Conservation (phyloP, 345 rosid genomes). For the Kandelia obovata region DNA sequence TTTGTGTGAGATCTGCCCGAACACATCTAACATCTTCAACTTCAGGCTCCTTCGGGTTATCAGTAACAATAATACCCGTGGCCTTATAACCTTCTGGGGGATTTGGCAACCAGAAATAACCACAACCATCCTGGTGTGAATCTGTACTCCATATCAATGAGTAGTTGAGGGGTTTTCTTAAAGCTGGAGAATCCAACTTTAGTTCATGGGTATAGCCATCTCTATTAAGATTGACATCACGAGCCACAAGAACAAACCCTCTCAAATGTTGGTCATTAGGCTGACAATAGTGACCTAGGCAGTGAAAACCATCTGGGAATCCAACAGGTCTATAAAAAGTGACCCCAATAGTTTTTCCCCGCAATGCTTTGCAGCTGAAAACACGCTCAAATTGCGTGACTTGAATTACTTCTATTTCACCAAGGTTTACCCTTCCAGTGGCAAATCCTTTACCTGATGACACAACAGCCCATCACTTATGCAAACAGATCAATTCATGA, state of each 20-base stretch:
- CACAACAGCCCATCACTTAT: conserved; percentile 10
- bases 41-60: conserved; percentile 44
- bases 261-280: conserved; percentile 51
- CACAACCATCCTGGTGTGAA: conserved; percentile 33
- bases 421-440: conserved; percentile 57
- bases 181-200: conserved; percentile 34
- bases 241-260: conserved; percentile 71
- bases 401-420: conserved; percentile 60
- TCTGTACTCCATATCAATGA: conserved; percentile 50
- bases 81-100: conserved; percentile 79
- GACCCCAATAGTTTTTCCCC: conserved; percentile 41
- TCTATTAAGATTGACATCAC: conserved; percentile 24
- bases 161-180: conserved; percentile 57
- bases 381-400: conserved; percentile 55
- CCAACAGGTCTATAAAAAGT: conserved; percentile 65
- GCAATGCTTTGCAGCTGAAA: conserved; percentile 53
- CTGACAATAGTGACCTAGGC: conserved; percentile 83
- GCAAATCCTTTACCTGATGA: conserved; percentile 71
- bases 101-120: conserved; percentile 83
- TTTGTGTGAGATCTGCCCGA: conserved; percentile 74
- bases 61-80: conserved; percentile 70
- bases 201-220: conserved; percentile 12
- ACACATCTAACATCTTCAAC: conserved; percentile 68
- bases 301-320: conserved; percentile 61
- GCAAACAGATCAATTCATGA: conserved; percentile 3